These are phyloP conservation scores for Petunia secreta DNA, from an alignment of 257 asterid genomes.

Conservation along the genomic window DNA sequence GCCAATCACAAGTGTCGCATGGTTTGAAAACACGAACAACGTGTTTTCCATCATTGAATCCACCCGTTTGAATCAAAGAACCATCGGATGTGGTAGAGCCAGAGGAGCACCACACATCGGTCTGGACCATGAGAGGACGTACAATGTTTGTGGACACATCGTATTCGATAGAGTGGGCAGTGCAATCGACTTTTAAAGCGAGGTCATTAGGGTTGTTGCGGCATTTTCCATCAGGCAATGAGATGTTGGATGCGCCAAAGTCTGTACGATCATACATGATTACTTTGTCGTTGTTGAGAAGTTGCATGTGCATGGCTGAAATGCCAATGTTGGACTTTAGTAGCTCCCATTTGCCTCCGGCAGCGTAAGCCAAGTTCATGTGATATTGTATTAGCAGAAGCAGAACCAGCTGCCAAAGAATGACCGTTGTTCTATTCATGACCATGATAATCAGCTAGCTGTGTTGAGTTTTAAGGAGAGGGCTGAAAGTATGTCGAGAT, in stretches of 20 bases:
- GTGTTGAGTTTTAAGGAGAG: background rate
- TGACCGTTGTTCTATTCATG: background rate
- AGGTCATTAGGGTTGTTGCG: constrained; percentile 39
- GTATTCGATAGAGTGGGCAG: constrained; percentile 61
- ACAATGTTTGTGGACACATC: constrained; percentile 42
- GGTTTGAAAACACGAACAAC: constrained; percentile 17
- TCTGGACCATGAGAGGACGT: constrained; percentile 50
- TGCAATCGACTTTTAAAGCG: constrained; percentile 40
- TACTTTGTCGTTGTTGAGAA: constrained; percentile 52
- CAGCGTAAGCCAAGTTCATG: constrained; percentile 22
- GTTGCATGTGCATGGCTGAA: constrained; percentile 67
- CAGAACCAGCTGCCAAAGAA: constrained; percentile 23
- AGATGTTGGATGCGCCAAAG: constrained; percentile 50
- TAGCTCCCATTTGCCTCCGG: constrained; percentile 48
- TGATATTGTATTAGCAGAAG: constrained; percentile 16
- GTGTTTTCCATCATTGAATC: constrained; percentile 39
- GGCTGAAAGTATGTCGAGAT: too few relatives aligned
- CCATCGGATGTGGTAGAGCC: constrained; percentile 49
- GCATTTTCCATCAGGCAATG: constrained; percentile 45
- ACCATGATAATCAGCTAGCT: constrained; percentile 3
- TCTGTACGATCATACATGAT: constrained; percentile 57
- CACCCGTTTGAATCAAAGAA: constrained; percentile 49
- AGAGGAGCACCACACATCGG: constrained; percentile 62
- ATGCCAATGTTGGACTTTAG: constrained; percentile 46
- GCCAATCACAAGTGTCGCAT: constrained; percentile 33